Conservation (phyloP, 1,284 basidiomycete genomes). For the Naganishia sp. region DNA sequence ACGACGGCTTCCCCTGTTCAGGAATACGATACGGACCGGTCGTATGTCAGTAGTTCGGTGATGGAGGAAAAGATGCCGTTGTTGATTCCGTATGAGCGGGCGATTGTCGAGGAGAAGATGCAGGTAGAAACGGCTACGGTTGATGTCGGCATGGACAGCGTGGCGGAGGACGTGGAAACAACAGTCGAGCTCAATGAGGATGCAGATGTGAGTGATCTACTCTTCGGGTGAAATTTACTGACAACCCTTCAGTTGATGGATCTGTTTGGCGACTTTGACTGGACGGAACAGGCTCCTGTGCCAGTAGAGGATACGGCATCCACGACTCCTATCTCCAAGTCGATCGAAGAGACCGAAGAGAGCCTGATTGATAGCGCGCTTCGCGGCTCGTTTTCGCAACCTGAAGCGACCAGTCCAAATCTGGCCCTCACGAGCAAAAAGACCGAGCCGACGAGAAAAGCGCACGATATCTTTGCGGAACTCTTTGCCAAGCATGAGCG, state of each 20-base stretch:
- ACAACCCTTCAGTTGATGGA: constrained; percentile 8
- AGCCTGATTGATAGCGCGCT: constrained; percentile 10
- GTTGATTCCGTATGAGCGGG: constrained; percentile 11
- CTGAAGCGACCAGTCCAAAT: background rate
- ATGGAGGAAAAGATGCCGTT: constrained; percentile 28
- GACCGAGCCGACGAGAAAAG: background rate
- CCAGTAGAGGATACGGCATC: background rate
- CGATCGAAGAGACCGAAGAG: constrained; percentile 19
- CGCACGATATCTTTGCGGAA: constrained; percentile 16
- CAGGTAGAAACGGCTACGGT: background rate
- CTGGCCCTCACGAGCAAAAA: background rate
- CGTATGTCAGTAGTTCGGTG: constrained; percentile 26
- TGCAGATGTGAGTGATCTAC: background rate
- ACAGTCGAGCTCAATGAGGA: background rate
- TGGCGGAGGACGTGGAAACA: background rate
- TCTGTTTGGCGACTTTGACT: constrained; percentile 25
- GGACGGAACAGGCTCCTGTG: constrained; percentile 5
- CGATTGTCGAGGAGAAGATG: constrained; percentile 7
- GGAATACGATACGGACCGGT: constrained; percentile 24
- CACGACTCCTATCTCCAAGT: background rate
- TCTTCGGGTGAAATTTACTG: background rate
- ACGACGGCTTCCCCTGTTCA: constrained; percentile 12
- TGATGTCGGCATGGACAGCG: background rate
- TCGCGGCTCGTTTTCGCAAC: background rate
- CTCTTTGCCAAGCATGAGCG: constrained; percentile 18